Evolutionary conservation across 2,329 filamentous ascomycete species (phyloP).

Genomic region (Sarocladium kiliense): DNA sequence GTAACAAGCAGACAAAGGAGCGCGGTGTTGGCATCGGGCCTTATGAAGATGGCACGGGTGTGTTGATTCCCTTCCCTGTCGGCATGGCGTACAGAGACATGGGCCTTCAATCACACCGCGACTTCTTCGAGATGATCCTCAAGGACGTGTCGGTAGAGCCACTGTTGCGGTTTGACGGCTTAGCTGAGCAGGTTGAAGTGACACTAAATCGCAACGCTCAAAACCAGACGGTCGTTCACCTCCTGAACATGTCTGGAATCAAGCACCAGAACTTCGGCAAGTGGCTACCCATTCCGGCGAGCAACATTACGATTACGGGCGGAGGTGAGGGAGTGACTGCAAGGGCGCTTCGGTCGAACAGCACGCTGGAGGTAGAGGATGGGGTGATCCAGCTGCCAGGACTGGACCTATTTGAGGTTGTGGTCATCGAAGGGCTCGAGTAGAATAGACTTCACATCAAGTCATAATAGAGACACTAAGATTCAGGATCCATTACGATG

Average conservation of each 20-base stretch:
- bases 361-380: conserved; percentile 9
- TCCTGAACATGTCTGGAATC: conserved; percentile 13
- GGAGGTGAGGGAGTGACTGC: conserved; percentile 6
- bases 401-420: conserved; percentile 12
- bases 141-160: not conserved
- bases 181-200: conserved; percentile 12
- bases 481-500: no score
- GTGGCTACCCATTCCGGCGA: conserved; percentile 10
- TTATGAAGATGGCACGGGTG: conserved; percentile 8
- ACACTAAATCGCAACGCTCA: conserved; percentile 10
- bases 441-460: not conserved
- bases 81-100: conserved; percentile 12
- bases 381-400: conserved; percentile 12
- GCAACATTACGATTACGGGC: conserved; percentile 5
- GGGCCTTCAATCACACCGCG: conserved; percentile 11
- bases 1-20: conserved; percentile 12
- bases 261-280: conserved; percentile 12
- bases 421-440: conserved; percentile 11
- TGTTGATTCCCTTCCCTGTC: conserved; percentile 11
- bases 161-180: not conserved
- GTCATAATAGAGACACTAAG: no score
- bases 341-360: not conserved
- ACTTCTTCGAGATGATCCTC: conserved; percentile 9
- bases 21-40: conserved; percentile 11
- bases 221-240: conserved; percentile 9